Evolutionary conservation across 2,329 filamentous ascomycete genomes (phyloP), one percentile per base, ranked within the genome.

Genomic region (Orbilia brochopaga): DNA sequence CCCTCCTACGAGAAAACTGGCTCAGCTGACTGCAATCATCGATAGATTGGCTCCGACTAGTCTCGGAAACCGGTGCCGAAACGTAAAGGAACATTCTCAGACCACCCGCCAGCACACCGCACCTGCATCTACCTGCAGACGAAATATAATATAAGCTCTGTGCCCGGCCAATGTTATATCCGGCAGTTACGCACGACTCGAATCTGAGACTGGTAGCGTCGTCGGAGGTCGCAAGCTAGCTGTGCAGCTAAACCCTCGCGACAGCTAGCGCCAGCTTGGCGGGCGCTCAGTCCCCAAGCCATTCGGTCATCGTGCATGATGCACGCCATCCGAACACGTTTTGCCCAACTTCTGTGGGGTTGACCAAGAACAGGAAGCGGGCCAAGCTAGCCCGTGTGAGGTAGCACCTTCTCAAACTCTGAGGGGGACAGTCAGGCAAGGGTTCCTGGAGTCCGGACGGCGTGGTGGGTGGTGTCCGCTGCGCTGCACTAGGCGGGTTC

Each of bases 291-390:
- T 19, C 19, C n/a, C 8, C 44, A 63, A 70, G 66, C 66, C 58
- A 48, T 63, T 70, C 59, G 53, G 66, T 70, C 66, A 70, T 70
- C 37, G 44, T 70, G 66, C 66, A 70, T 70, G 30, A 70, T 58
- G 66, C 66, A 64, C 58, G 66, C 58, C 62, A 70, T 70, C 48
- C 23, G 57, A 70, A 52, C 66, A 70, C 66, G 66, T 70, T 70
- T 66, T 70, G 32, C 35, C 40, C 32, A 52, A 44, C 30, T 37
- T 70, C 57, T 70, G 53, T 63, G 59, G 58, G 59, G 59, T 59
- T 7, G 35, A 27, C 40, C 56, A 24, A 46, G 27, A 42, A 21
- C 44, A 48, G 27, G 27, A 23, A 48, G 11, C 44, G n/a, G 30
- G 27, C 27, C 48, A 32, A 11, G 17, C 53, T 62, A 69, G 57